Percentiles rank a stretch among this genome's conserved stretches.
Evolutionary conservation across 2,329 filamentous ascomycete species (phyloP).

Genomic region (Aureobasidium subglaciale): DNA sequence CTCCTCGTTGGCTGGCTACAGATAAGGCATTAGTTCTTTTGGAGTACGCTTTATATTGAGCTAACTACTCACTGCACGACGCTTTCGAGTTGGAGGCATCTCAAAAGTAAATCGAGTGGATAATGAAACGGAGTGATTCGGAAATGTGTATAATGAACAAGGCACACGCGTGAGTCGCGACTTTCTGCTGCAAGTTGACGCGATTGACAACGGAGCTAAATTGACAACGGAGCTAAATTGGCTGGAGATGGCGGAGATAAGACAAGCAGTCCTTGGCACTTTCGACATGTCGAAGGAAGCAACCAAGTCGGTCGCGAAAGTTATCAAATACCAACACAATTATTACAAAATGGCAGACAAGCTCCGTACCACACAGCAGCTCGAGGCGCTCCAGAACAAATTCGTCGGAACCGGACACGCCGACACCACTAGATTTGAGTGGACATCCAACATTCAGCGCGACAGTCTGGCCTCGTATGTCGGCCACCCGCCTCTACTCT

Average conservation of each 20-base stretch:
- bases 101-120: too few species aligned
- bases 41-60: too few species aligned
- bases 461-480: conserved; percentile 86
- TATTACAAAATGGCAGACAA: conserved; percentile 68
- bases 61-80: conserved; percentile 22
- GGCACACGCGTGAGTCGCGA: conserved; percentile 3
- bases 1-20: conserved; percentile 19
- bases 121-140: neutral
- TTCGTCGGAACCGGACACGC: conserved; percentile 94
- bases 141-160: neutral
- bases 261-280: conserved; percentile 1
- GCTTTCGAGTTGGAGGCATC: conserved; percentile 19
- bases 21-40: neutral
- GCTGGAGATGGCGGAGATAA: conserved; percentile 1
- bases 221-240: neutral
- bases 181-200: neutral
- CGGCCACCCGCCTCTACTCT: conserved; percentile 79
- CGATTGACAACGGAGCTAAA: neutral
- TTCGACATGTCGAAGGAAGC: neutral
- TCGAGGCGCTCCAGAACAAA: conserved; percentile 91
- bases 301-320: neutral
- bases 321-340: neutral
- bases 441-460: conserved; percentile 89
- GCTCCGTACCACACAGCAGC: conserved; percentile 92
- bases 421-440: conserved; percentile 96